Evolutionary conservation across 768 basidiomycete species (phyloP).

Genomic region (Lactifluus piperatus): DNA sequence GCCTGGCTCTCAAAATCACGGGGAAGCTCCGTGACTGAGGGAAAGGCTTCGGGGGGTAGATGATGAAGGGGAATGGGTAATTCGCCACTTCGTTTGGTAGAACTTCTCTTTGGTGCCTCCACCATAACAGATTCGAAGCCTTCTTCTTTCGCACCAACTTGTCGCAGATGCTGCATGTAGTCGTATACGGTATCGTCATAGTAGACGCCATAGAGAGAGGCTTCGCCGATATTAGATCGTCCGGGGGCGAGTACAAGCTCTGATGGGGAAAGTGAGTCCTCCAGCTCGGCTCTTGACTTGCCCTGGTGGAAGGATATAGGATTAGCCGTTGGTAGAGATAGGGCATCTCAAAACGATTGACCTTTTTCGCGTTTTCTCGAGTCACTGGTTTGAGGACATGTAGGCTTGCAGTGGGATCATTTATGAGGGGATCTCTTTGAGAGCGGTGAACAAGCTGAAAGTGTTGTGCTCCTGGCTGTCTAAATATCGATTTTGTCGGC

Average conservation of each 20-base stretch:
- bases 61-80: slow-evolving; percentile 39
- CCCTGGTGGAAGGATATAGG: slow-evolving; percentile 37
- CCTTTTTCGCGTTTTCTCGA: slow-evolving; percentile 65
- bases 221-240: slow-evolving; percentile 70
- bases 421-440: slow-evolving; percentile 89
- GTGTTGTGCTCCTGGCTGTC: slow-evolving; percentile 82
- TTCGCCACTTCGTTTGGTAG: slow-evolving; percentile 31
- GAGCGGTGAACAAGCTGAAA: slow-evolving; percentile 97
- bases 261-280: slow-evolving; percentile 42
- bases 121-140: slow-evolving; percentile 76
- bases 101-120: slow-evolving; percentile 50
- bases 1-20: slow-evolving; percentile 68
- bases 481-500: slow-evolving; percentile 81
- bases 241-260: slow-evolving; percentile 38
- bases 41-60: slow-evolving; percentile 61
- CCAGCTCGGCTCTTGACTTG: slow-evolving; percentile 76
- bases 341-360: slow-evolving; percentile 20
- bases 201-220: slow-evolving; percentile 80
- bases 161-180: slow-evolving; percentile 93
- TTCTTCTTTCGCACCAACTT: slow-evolving; percentile 67
- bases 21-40: slow-evolving; percentile 67
- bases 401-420: slow-evolving; percentile 82
- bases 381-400: slow-evolving; percentile 85
- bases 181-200: slow-evolving; percentile 96
- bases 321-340: slow-evolving; percentile 3